Evolutionary conservation across 768 basidiomycete species (phyloP).

Genomic region (Leucosporidium yakuticum): DNA sequence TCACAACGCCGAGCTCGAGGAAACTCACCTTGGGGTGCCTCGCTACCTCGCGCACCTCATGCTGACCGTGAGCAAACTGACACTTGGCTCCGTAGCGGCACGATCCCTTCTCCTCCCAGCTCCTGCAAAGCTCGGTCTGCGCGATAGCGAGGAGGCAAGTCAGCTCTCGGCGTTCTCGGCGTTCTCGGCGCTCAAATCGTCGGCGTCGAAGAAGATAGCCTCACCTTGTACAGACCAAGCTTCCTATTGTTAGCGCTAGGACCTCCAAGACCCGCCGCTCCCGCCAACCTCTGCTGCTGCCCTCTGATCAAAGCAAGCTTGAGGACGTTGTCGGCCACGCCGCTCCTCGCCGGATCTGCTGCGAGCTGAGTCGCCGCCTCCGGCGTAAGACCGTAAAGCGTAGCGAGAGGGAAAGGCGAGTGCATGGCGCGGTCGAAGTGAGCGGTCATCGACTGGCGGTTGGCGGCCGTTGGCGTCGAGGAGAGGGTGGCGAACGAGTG

Average conservation of each 20-base stretch:
- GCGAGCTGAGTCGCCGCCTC: conserved; percentile 28
- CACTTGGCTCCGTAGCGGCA: conserved; percentile 44
- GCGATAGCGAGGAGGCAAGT: not conserved
- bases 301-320: conserved; percentile 22
- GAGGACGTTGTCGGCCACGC: conserved; percentile 27
- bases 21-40: conserved; percentile 75
- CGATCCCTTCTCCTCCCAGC: conserved; percentile 13
- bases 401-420: conserved; percentile 26
- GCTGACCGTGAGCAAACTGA: conserved; percentile 88
- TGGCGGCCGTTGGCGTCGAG: conserved; percentile 5
- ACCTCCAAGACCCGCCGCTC: conserved; percentile 46
- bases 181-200: not conserved
- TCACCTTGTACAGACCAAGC: conserved; percentile 79
- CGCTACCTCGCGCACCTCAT: conserved; percentile 73
- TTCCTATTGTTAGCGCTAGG: conserved; percentile 90
- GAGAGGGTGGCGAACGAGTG: conserved; percentile 13
- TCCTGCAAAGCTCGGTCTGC: conserved; percentile 32
- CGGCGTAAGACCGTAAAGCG: conserved; percentile 26
- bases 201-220: not conserved
- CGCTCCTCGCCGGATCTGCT: conserved; percentile 26
- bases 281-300: conserved; percentile 25
- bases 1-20: conserved; percentile 2
- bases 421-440: conserved; percentile 34
- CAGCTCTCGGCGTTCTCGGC: not conserved
- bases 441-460: conserved; percentile 9